Conservation (phyloP, 1,139 yeast genomes). For the Suhomyces ambrosiae region DNA sequence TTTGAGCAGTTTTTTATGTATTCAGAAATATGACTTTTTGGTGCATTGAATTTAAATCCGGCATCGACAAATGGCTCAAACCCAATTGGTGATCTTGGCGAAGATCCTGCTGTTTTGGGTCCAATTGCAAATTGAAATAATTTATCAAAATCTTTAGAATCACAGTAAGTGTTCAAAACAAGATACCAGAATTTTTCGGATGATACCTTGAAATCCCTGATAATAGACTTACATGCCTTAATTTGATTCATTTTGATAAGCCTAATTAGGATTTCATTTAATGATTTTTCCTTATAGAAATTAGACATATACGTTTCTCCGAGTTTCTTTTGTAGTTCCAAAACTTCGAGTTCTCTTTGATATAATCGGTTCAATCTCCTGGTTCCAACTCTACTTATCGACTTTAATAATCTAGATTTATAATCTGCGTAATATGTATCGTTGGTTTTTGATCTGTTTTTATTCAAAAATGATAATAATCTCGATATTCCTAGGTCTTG, state of each 20-base stretch:
- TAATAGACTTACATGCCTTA: slow-evolving; percentile 56
- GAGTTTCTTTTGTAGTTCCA: slow-evolving; percentile 54
- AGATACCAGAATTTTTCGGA: slow-evolving; percentile 67
- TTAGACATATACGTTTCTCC: slow-evolving; percentile 56
- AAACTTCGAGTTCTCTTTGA: slow-evolving; percentile 53
- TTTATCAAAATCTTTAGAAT: slow-evolving; percentile 61
- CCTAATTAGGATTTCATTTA: slow-evolving; percentile 55
- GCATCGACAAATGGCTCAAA: slow-evolving; percentile 64
- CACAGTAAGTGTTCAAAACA: slow-evolving; percentile 56
- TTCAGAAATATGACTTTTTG: slow-evolving; percentile 36
- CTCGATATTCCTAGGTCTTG: slow-evolving; percentile 26
- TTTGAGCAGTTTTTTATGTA: slow-evolving; percentile 39
- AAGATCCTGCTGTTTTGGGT: slow-evolving; percentile 18
- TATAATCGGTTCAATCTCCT: slow-evolving; percentile 32
- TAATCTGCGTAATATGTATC: slow-evolving; percentile 29
- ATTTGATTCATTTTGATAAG: slow-evolving; percentile 62
- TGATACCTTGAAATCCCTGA: slow-evolving; percentile 62
- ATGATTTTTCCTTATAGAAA: slow-evolving; percentile 53
- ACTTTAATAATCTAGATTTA: slow-evolving; percentile 27
- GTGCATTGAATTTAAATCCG: slow-evolving; percentile 53
- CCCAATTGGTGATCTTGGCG: slow-evolving; percentile 72
- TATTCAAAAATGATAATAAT: slow-evolving; percentile 21
- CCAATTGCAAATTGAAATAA: slow-evolving; percentile 49
- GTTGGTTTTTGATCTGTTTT: slow-evolving; percentile 12
- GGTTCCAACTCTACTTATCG: slow-evolving; percentile 25